phyloP scores from a whole-genome alignment of 495 filamentous ascomycete species.

The Neurospora sp. region DNA sequence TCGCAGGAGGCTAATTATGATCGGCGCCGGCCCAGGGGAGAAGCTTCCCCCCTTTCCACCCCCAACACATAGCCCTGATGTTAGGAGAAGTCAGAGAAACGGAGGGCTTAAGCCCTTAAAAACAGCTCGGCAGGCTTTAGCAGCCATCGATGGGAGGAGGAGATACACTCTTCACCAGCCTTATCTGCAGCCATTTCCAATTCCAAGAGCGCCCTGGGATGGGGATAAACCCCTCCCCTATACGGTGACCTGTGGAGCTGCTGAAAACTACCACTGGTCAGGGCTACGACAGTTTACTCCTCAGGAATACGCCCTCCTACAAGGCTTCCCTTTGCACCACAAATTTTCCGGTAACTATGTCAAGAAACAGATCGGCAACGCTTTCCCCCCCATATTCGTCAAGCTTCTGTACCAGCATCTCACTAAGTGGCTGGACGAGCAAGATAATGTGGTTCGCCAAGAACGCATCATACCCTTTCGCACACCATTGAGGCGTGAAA shows the following conservation, averaged over 20 bases:
- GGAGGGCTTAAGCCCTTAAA: constrained; percentile 15
- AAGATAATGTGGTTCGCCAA: constrained; percentile 33
- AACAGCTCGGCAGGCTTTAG: constrained; percentile 20
- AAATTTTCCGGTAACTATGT: constrained; percentile 41
- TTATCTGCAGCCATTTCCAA: constrained; percentile 8
- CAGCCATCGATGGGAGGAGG: constrained; percentile 24
- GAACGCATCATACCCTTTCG: too few relatives aligned
- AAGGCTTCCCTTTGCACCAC: constrained; percentile 62
- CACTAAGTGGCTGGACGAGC: constrained; percentile 42
- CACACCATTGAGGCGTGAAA: too few relatives aligned
- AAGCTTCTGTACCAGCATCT: constrained; percentile 50
- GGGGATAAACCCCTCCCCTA: constrained; percentile 29
- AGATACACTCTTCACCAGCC: constrained; percentile 22
- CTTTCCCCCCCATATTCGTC: constrained; percentile 61
- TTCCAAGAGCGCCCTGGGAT: constrained; percentile 28
- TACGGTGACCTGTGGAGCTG: constrained; percentile 64
- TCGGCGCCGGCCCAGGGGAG: constrained; percentile 74
- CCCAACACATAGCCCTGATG: constrained; percentile 47
- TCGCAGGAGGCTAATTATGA: constrained; percentile 54
- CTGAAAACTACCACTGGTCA: constrained; percentile 57
- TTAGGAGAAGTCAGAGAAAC: too few relatives aligned
- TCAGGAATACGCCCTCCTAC: constrained; percentile 65
- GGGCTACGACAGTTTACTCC: constrained; percentile 58
- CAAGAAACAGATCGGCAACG: constrained; percentile 77
- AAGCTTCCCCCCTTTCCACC: constrained; percentile 57